A percentile compares a stretch with the other conserved stretches of the same genome.
Evolutionary conservation across 257 asterid genomes (phyloP).

Genomic region (Catharanthus roseus): DNA sequence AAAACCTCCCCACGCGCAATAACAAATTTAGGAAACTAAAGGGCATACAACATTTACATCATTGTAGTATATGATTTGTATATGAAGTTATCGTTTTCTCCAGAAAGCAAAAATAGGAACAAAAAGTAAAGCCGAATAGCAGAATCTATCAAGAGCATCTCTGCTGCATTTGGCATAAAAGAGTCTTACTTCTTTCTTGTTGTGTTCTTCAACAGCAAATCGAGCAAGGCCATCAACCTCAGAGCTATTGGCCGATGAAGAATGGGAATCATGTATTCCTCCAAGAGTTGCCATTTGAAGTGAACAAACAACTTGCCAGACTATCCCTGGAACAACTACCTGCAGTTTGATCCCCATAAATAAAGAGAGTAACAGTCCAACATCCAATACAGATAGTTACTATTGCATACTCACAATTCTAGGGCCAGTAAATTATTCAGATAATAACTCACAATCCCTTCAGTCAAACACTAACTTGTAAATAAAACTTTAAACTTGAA

Average conservation of each 20-base stretch:
- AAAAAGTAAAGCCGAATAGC: background rate
- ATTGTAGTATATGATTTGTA: background rate
- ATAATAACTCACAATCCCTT: background rate
- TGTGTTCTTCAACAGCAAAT: constrained; percentile 73
- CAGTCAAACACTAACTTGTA: background rate
- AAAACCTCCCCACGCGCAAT: background rate
- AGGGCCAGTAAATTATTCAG: background rate
- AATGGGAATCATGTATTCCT: constrained; percentile 39
- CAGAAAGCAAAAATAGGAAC: background rate
- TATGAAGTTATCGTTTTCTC: background rate
- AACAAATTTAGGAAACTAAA: background rate
- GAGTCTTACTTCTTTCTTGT: constrained; percentile 55
- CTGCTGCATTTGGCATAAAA: background rate
- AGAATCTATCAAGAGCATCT: background rate
- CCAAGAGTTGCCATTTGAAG: constrained; percentile 59
- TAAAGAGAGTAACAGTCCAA: background rate
- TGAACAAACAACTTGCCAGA: constrained; percentile 2
- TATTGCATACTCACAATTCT: background rate
- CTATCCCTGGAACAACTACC: background rate
- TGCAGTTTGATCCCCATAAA: background rate
- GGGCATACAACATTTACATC: too few relatives aligned
- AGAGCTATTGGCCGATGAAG: constrained; percentile 20
- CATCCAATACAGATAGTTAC: background rate
- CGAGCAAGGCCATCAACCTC: constrained; percentile 57
- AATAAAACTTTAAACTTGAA: background rate